Evolutionary conservation across 1,284 basidiomycete genomes (phyloP), one percentile per base, ranked within the genome.

Genomic region (Boletus semigastroideus): DNA sequence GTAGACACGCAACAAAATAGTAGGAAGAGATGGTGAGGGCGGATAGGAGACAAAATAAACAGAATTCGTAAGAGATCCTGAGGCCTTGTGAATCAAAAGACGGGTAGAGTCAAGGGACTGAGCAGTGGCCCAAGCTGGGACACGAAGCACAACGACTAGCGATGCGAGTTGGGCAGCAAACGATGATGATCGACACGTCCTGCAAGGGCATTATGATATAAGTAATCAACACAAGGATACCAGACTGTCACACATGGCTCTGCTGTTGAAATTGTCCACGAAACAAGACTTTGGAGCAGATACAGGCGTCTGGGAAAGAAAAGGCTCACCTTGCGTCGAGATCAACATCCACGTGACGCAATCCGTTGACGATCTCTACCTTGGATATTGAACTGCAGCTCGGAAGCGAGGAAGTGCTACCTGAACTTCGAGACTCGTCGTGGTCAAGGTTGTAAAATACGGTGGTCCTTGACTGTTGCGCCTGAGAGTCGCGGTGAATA

Each of bases 41-140:
- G 79, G 75, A 64, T 78, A 85, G 20, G 87, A 90, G 46, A 97
- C 86, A 72, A 97, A 98, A 72, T 93, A 97, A 49, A 98, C 92
- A 55, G 92, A 89, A 67, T 98, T 98, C 40, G 94, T 98, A 60
- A 96, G 72, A 17, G 92, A 89, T 14, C 94, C 94, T 10, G 93
- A 90, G n/a, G 92, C 87, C 69, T 89, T 94, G 63, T 77, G 77
- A 58, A 95, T 79, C 52, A 76, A 77, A 52, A 94, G 69, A 40
- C 78, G 74, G 34, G 78, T 71, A 17, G 82, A 67, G 22, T 72
- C 68, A 42, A 85, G 72, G n/a, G 43, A 52, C 42, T 70, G 71
- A 6, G 66, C 55, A 39, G 75, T 70, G 30, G 69, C 67, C 89
- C 89, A 91, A 28, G 73, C 72, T 28, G 82, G 79, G 12, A 87